Evolutionary conservation across 2,329 filamentous ascomycete genomes (phyloP).

Genomic region (Aspergillus cejpii): DNA sequence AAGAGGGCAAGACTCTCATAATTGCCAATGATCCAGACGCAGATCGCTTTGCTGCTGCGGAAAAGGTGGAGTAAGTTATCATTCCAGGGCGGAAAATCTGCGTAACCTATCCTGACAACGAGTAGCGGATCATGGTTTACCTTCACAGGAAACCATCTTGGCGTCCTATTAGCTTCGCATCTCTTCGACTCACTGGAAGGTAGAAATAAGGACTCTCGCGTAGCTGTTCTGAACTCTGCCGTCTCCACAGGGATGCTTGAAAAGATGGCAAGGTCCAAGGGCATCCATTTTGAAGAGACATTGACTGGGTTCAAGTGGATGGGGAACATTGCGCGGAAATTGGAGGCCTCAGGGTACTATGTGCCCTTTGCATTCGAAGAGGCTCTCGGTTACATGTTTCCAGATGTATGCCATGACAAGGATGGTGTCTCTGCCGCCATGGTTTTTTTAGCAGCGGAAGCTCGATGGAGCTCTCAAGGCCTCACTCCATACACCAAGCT

Average conservation of each 20-base stretch:
- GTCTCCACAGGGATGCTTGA: constrained; percentile 59
- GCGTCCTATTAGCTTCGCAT: constrained; percentile 54
- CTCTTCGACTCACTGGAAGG: constrained; percentile 44
- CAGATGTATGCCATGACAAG: constrained; percentile 57
- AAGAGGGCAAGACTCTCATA: constrained; percentile 45
- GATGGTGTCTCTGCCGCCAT: constrained; percentile 57
- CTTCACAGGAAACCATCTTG: constrained; percentile 60
- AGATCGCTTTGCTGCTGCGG: constrained; percentile 56
- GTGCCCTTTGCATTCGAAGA: constrained; percentile 58
- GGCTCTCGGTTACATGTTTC: constrained; percentile 62
- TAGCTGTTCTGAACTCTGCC: constrained; percentile 56
- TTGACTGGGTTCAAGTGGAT: constrained; percentile 65
- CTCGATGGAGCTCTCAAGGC: constrained; percentile 46
- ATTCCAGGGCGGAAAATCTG: background rate
- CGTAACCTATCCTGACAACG: constrained; percentile 1
- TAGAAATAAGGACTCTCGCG: constrained; percentile 31
- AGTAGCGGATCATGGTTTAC: constrained; percentile 50
- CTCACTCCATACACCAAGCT: constrained; percentile 54
- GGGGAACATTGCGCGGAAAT: constrained; percentile 53
- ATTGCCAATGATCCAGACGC: constrained; percentile 61
- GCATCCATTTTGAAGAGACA: constrained; percentile 54
- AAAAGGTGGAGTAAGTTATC: constrained; percentile 45
- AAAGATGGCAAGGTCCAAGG: constrained; percentile 49
- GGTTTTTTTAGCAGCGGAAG: constrained; percentile 52
- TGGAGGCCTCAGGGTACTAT: constrained; percentile 45